Base-by-base conservation (phyloP, 2,329 filamentous ascomycete species). In the Sordariomycetes sp. region DNA sequence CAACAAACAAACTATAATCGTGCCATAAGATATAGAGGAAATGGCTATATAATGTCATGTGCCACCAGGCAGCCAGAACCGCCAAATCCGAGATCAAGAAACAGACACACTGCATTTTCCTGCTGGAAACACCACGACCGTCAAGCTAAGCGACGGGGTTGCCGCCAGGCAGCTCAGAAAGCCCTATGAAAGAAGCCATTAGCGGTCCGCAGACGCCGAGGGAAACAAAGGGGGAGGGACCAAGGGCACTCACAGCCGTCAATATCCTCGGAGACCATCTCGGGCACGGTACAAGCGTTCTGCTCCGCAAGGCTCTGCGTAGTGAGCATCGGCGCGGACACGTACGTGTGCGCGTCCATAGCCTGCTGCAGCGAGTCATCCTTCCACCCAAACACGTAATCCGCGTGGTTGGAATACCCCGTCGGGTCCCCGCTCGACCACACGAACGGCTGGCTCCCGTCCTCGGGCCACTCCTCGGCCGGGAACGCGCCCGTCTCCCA, bases 251-350 rank as follows among this genome's bases (percentile, higher is more conserved):
- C 28, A 32, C 75, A 78, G 66, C 75, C 77, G 54, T 79, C 76
- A 57, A 79, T 75, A 10, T 73, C 62, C 67, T 80, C 78, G 35
- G 71, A 70, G 14, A 76, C 75, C 62, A 76, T 73, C 62, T 79
- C 75, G 25, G 69, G 58, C 25, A 55, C 53, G 20, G 43, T 59
- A 53, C 58, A 59, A n/a, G 22, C 28, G 22, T 59, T 59, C 53
- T 55, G 53, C 53, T 59, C 53, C 3, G 58, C 58, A 52, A 53
- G 50, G 43, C 58, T 55, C 58, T 59, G 58, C 28, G 32, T 55
- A 40, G 43, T 59, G 16, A 59, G 53, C 40, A 46, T 54, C n/a
- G 58, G 58, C 11, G 53, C 53, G 16, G 53, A 55, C 56, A 75
- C 67, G 59, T 68, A 72, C 69, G 76, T 79, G 22, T 55, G 46